Conservation (phyloP, 2,329 filamentous ascomycete genomes). For the Xenosphaeropsis pyriputrescens region DNA sequence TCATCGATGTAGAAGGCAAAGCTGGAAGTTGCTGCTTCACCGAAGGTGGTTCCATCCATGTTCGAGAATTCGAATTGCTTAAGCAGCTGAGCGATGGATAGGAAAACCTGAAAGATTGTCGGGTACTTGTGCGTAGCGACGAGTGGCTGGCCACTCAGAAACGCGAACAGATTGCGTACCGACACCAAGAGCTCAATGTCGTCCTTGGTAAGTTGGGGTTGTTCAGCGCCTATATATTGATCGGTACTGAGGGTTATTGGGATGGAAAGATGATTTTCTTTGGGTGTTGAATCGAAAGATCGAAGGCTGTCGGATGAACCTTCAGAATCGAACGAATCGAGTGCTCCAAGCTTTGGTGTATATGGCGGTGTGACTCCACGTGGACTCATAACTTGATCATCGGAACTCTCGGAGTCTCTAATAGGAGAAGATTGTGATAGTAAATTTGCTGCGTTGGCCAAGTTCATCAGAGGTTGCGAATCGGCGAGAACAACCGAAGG, state of each 20-base stretch:
- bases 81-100: constrained; percentile 37
- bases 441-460: constrained; percentile 3
- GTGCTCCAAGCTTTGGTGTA: constrained; percentile 8
- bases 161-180: constrained; percentile 51
- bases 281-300: constrained; percentile 16
- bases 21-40: constrained; percentile 43
- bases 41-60: constrained; percentile 41
- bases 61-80: constrained; percentile 42
- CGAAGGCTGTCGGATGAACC: constrained; percentile 8
- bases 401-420: constrained; percentile 25
- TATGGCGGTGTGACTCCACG: constrained; percentile 20
- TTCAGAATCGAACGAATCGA: constrained; percentile 8
- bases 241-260: constrained; percentile 18
- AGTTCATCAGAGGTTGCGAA: constrained; percentile 20
- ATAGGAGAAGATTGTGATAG: constrained; percentile 1
- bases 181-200: constrained; percentile 41
- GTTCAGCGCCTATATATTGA: constrained; percentile 11
- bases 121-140: constrained; percentile 39
- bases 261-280: constrained; percentile 36
- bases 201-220: constrained; percentile 22
- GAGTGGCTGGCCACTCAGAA: constrained; percentile 46
- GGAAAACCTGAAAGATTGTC: constrained; percentile 36
- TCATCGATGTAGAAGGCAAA: constrained; percentile 69
- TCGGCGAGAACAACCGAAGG: constrained; percentile 35
- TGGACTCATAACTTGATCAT: constrained; percentile 25